Evolutionary conservation across 495 filamentous ascomycete genomes (phyloP).

Genomic region (Neurospora cerealis): DNA sequence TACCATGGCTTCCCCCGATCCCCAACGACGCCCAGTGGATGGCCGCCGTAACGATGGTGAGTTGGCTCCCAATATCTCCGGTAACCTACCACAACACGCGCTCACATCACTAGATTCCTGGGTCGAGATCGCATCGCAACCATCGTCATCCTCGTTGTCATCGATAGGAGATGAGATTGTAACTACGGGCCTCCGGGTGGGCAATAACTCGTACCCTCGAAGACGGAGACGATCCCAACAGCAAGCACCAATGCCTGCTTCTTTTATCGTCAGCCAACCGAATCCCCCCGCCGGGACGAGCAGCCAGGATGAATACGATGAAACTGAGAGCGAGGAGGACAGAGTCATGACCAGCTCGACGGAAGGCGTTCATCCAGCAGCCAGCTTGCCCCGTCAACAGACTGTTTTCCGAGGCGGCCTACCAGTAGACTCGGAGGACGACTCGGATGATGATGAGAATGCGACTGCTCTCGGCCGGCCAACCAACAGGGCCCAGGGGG

Average conservation of each 20-base stretch:
- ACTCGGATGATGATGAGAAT: constrained; percentile 58
- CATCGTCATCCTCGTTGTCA: constrained; percentile 82
- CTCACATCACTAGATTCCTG: constrained; percentile 70
- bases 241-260: constrained; percentile 26
- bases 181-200: constrained; percentile 71
- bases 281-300: constrained; percentile 49
- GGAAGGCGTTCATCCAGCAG: constrained; percentile 49
- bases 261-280: constrained; percentile 25
- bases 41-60: constrained; percentile 26
- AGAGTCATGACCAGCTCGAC: constrained; percentile 75
- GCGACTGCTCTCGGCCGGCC: constrained; percentile 64
- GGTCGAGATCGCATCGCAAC: constrained; percentile 90
- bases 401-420: constrained; percentile 5
- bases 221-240: constrained; percentile 48
- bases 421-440: constrained; percentile 16
- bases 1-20: constrained; percentile 14
- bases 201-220: constrained; percentile 39
- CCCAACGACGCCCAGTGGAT: constrained; percentile 6
- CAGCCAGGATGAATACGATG: constrained; percentile 82
- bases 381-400: constrained; percentile 11
- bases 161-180: constrained; percentile 83
- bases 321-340: constrained; percentile 49
- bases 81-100: constrained; percentile 2
- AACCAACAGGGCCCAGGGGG: constrained; percentile 32
- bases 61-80: background rate